Percentiles rank a stretch among this genome's conserved stretches.
Evolutionary conservation across 2,329 filamentous ascomycete genomes (phyloP).

Genomic region (Cladosporium sp.): DNA sequence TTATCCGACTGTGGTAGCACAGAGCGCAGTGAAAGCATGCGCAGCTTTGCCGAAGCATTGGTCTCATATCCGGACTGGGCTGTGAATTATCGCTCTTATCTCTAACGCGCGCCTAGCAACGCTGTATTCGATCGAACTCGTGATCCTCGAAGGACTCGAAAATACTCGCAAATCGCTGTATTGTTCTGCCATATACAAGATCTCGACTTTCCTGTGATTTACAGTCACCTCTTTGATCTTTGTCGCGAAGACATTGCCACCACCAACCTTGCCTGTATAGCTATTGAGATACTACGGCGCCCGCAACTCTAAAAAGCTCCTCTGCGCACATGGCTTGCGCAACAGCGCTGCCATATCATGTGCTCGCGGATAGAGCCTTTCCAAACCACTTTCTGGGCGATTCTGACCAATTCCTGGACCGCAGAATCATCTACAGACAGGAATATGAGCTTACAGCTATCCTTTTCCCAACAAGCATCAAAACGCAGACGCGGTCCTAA

Average conservation of each 20-base stretch:
- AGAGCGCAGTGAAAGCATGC: too few species aligned
- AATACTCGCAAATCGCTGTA: too few species aligned
- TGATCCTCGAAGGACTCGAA: too few species aligned
- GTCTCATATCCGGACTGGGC: too few species aligned
- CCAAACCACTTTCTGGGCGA: background rate
- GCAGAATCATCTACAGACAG: background rate
- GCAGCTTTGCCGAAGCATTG: too few species aligned
- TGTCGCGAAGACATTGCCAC: background rate
- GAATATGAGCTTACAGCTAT: background rate
- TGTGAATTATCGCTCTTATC: too few species aligned
- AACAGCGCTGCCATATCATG: background rate
- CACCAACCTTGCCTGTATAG: background rate
- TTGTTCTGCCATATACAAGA: too few species aligned
- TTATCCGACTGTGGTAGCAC: too few species aligned
- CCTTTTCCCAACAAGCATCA: background rate
- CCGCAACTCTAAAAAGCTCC: background rate
- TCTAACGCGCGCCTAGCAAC: too few species aligned
- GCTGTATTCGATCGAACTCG: too few species aligned
- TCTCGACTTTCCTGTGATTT: too few species aligned
- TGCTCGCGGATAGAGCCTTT: background rate
- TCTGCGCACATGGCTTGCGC: background rate
- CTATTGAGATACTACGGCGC: background rate
- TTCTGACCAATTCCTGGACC: background rate
- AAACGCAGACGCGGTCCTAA: background rate
- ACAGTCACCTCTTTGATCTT: too few species aligned